Evolutionary conservation across 495 filamentous ascomycete species (phyloP).

Genomic region (Penicillium flavigenum): DNA sequence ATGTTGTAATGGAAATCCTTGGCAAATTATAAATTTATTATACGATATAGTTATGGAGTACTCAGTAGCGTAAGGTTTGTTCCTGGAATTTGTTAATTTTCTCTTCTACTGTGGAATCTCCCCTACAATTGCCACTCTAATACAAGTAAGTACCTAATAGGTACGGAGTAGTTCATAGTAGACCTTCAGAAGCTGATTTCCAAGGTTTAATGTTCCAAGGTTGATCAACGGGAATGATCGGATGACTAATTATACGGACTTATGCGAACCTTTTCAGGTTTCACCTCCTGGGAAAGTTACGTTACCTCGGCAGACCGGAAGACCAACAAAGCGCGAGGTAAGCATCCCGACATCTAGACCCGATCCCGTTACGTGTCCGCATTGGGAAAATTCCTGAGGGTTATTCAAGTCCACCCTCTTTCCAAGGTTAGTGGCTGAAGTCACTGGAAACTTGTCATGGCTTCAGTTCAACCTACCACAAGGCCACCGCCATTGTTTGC

Average conservation of each 20-base stretch:
- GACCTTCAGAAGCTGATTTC: no score
- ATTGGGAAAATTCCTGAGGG: conserved; percentile 6
- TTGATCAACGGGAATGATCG: no score
- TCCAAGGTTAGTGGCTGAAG: not conserved
- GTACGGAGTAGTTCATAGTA: no score
- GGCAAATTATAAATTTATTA: no score
- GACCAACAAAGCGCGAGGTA: not conserved
- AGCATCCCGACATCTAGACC: conserved; percentile 5
- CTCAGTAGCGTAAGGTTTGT: not conserved
- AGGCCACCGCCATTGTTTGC: conserved; percentile 17
- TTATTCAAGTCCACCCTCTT: not conserved
- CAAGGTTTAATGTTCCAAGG: no score
- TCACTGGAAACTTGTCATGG: conserved; percentile 8
- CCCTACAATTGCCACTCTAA: no score
- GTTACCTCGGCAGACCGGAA: not conserved
- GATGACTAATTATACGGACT: conserved; percentile 22
- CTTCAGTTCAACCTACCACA: conserved; percentile 11
- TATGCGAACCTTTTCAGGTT: not conserved
- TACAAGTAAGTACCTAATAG: no score
- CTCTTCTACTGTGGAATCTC: no score
- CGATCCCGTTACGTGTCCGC: not conserved
- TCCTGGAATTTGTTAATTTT: not conserved
- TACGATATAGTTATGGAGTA: no score
- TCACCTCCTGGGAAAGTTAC: not conserved
- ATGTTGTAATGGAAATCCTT: no score